Percentiles rank a stretch among this genome's conserved stretches.
Evolutionary conservation across 2,329 filamentous ascomycete genomes (phyloP).

Genomic region (Zymoseptoria crescenta): DNA sequence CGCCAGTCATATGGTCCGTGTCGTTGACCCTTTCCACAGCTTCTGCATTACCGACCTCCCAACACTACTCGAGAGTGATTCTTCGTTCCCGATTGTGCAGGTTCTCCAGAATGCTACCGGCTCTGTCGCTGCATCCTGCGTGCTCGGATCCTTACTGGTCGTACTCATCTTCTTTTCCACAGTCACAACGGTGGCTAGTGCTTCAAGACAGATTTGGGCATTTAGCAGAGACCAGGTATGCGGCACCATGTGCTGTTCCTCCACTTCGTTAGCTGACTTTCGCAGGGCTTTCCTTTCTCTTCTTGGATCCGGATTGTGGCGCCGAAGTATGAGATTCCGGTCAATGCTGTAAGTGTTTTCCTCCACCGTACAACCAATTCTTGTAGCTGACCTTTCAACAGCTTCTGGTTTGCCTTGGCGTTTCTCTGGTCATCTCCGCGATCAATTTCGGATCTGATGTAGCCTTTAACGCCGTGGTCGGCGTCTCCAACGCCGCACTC

Average conservation of each 20-base stretch:
- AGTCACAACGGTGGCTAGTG: constrained; percentile 29
- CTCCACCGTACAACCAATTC: background rate
- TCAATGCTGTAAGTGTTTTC: constrained; percentile 23
- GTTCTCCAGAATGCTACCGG: constrained; percentile 25
- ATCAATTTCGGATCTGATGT: constrained; percentile 37
- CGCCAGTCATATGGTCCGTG: background rate
- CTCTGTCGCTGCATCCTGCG: constrained; percentile 24
- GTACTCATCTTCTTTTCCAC: constrained; percentile 28
- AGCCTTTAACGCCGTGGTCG: constrained; percentile 36
- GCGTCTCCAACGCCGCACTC: constrained; percentile 31
- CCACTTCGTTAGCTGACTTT: constrained; percentile 1
- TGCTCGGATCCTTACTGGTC: constrained; percentile 27
- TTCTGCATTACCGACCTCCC: constrained; percentile 26
- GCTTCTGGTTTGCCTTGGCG: constrained; percentile 23
- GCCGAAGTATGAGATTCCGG: constrained; percentile 25
- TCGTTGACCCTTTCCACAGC: constrained; percentile 8
- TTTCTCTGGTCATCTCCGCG: constrained; percentile 30
- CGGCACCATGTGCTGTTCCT: background rate
- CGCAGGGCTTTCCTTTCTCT: constrained; percentile 29
- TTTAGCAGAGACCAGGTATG: constrained; percentile 27
- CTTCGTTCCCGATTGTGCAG: constrained; percentile 25
- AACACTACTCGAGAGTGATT: constrained; percentile 19
- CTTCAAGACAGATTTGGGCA: constrained; percentile 29
- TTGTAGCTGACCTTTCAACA: constrained; percentile 7
- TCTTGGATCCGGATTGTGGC: constrained; percentile 26